Evolutionary conservation across 352 stramenopile genomes (phyloP).

Genomic region (Globisporangium alternatum): DNA sequence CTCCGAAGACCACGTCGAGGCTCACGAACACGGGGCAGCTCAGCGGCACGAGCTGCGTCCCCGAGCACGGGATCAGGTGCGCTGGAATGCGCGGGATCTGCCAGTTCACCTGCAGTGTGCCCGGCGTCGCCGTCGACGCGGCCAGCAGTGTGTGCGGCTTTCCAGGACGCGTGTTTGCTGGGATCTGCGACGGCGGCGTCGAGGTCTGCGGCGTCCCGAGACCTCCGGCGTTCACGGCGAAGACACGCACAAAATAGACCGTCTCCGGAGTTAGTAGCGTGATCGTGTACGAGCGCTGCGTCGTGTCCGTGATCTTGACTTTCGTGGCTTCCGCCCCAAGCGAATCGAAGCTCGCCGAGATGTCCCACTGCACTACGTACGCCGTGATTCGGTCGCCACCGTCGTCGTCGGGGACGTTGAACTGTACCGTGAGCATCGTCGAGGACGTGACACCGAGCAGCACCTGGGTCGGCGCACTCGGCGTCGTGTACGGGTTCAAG

Average conservation of each 20-base stretch:
- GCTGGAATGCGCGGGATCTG: constrained; percentile 57
- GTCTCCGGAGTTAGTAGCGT: constrained; percentile 76
- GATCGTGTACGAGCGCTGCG: constrained; percentile 75
- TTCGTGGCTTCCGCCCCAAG: constrained; percentile 61
- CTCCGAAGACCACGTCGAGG: constrained; percentile 89
- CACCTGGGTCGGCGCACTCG: constrained; percentile 85
- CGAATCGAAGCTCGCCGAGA: constrained; percentile 84
- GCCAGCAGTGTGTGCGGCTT: constrained; percentile 60
- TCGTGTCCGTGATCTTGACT: constrained; percentile 50
- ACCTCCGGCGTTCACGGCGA: constrained; percentile 64
- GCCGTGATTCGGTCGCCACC: constrained; percentile 87
- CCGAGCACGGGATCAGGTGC: constrained; percentile 67
- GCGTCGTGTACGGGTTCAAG: constrained; percentile 90
- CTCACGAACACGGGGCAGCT: constrained; percentile 59
- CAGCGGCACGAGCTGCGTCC: constrained; percentile 48
- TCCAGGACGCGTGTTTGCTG: constrained; percentile 52
- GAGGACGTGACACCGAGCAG: constrained; percentile 66
- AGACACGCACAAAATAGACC: constrained; percentile 89
- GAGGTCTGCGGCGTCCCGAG: constrained; percentile 55
- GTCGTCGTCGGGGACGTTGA: constrained; percentile 77
- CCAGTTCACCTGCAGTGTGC: constrained; percentile 60
- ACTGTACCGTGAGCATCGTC: constrained; percentile 92
- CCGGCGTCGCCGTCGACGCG: constrained; percentile 22
- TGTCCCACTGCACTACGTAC: constrained; percentile 94
- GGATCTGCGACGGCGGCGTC: constrained; percentile 43